Evolutionary conservation across 2,329 filamentous ascomycete species (phyloP), one percentile per base, ranked within the genome.

Genomic region (Acarospora socialis): DNA sequence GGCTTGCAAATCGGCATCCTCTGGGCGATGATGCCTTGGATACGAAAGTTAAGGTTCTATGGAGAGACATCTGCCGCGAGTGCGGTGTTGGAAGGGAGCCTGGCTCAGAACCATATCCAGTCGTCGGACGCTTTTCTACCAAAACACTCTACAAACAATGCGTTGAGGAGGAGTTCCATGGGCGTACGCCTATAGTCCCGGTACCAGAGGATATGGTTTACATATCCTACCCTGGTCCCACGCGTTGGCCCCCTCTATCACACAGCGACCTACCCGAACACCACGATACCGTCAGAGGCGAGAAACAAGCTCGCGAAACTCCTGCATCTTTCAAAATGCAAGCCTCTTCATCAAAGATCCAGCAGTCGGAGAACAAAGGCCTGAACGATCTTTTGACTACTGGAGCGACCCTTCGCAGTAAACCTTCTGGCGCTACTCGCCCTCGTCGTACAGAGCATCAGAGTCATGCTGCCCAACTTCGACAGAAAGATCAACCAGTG

Each of bases 121-220:
- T 59, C 18, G 55, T 55, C 9, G 61, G 61, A n/a, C 55, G 54
- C 33, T 59, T 60, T 29, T 54, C 55, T 23, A 54, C 55, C 1
- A 60, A 62, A 33, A 60, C 61, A 10, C 54, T 60, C 0, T 59
- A 56, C 39, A 54, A 60, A 12, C 60, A 65, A 43, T 62, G 61
- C 32, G 46, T 56, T 20, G 46, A 48, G 0, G 61, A 65, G 42
- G 60, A 65, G 39, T 50, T 57, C 9, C 53, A 52, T 34, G 58
- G 59, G 3, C 50, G 60, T 28, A 56, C 58, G 26, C 61, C 61
- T 1, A 38, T 57, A 2, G 55, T 65, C 27, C 61, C 61, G 4
- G 41, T 65, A 14, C 57, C 61, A 0, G 42, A 48, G 13, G 59
- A 62, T 34, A 52, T 55, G 23, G 55, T 65, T 6, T 65, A 65